Evolutionary conservation across 805 yeast genomes (phyloP).

Genomic region (Starmerella floris): DNA sequence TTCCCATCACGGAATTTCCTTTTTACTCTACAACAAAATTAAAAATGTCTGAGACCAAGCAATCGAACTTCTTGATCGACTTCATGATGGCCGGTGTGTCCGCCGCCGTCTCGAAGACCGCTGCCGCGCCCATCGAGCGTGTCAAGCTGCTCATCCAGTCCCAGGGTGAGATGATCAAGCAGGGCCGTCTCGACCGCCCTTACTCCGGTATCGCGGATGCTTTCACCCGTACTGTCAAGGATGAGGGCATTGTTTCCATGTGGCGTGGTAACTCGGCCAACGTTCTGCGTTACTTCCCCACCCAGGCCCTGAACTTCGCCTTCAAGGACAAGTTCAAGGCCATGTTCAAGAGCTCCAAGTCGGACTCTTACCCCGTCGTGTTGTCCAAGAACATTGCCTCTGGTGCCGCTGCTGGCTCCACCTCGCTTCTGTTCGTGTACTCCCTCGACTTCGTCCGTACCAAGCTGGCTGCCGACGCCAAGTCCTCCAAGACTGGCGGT

Average conservation of each 20-base stretch:
- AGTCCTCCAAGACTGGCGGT: constrained; percentile 52
- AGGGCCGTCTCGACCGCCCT: constrained; percentile 74
- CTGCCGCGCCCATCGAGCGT: constrained; percentile 91
- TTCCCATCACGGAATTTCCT: constrained; percentile 4
- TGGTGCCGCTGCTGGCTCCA: constrained; percentile 95
- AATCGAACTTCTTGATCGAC: constrained; percentile 33
- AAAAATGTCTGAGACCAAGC: constrained; percentile 10
- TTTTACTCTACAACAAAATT: constrained; percentile 1
- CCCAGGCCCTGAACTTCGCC: constrained; percentile 92
- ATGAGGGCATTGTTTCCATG: constrained; percentile 80
- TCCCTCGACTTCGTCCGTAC: constrained; percentile 95
- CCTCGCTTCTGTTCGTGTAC: constrained; percentile 78
- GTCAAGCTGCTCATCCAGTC: constrained; percentile 86
- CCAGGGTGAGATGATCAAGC: constrained; percentile 93
- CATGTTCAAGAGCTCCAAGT: constrained; percentile 84
- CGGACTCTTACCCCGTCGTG: constrained; percentile 74
- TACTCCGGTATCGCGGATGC: constrained; percentile 82
- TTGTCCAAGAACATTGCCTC: constrained; percentile 92
- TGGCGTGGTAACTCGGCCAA: constrained; percentile 99
- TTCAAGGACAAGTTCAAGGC: constrained; percentile 89
- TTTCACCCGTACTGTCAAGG: constrained; percentile 81
- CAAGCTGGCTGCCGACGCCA: constrained; percentile 93
- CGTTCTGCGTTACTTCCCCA: constrained; percentile 95
- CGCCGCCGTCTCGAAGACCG: constrained; percentile 92
- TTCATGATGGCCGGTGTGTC: constrained; percentile 97